A percentile compares a stretch with the other conserved stretches of the same genome.
Evolutionary conservation across 2,329 filamentous ascomycete species (phyloP).

Genomic region (Fusarium odoratissimum): DNA sequence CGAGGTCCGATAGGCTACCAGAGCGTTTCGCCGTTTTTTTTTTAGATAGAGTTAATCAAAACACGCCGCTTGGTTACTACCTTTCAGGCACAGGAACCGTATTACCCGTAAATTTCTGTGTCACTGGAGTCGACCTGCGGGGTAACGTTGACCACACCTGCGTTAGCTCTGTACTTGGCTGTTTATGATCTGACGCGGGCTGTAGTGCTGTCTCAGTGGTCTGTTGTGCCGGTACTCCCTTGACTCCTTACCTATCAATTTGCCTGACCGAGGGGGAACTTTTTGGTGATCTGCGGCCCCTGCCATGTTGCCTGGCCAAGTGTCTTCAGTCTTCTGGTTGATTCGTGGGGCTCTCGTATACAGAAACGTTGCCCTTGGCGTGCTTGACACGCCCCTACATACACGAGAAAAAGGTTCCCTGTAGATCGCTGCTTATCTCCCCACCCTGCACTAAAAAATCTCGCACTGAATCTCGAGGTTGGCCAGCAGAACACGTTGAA

Average conservation of each 20-base stretch:
- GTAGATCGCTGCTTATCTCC: slow-evolving; percentile 14
- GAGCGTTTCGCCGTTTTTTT: not conserved
- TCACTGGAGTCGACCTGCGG: not conserved
- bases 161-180: not conserved
- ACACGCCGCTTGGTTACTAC: not conserved
- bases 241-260: not conserved
- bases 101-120: not conserved
- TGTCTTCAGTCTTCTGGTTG: not conserved
- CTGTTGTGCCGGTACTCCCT: not conserved
- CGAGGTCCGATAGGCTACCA: not conserved
- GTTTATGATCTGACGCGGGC: slow-evolving; percentile 19
- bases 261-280: not conserved
- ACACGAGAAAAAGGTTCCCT: slow-evolving; percentile 24
- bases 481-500: not conserved
- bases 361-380: not conserved
- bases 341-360: slow-evolving; percentile 29
- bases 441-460: slow-evolving; percentile 17
- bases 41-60: slow-evolving; percentile 21
- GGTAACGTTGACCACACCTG: slow-evolving; percentile 7
- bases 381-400: slow-evolving; percentile 16
- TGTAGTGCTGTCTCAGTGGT: not conserved
- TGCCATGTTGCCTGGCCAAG: slow-evolving; percentile 13
- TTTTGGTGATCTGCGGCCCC: slow-evolving; percentile 15
- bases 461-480: slow-evolving; percentile 7
- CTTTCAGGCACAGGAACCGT: slow-evolving; percentile 20